Conservation (phyloP, 352 stramenopile genomes). For the Aphanomyces euteiches region DNA sequence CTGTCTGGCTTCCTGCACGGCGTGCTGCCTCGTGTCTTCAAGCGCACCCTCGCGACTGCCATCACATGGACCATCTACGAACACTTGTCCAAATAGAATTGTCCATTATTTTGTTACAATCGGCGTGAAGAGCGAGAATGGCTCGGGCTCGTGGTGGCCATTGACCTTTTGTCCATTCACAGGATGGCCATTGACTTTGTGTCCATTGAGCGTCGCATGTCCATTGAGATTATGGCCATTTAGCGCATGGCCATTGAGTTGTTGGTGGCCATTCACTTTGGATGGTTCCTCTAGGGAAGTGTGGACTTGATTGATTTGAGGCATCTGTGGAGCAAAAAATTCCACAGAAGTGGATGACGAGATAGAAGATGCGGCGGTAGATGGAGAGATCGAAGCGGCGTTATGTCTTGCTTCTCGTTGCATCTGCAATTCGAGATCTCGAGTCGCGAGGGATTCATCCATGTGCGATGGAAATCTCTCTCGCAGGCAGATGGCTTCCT, state of each 20-base stretch:
- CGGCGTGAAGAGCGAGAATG: slow-evolving; percentile 78
- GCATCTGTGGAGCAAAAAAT: too few relatives aligned
- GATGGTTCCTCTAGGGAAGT: too few relatives aligned
- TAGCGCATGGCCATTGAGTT: too few relatives aligned
- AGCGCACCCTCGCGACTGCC: slow-evolving; percentile 96
- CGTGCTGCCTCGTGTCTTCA: slow-evolving; percentile 90
- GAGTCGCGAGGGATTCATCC: slow-evolving; percentile 60
- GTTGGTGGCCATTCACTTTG: too few relatives aligned
- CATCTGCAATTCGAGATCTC: slow-evolving; percentile 78
- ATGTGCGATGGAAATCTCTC: slow-evolving; percentile 68
- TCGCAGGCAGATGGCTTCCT: slow-evolving; percentile 48
- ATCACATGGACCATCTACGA: slow-evolving; percentile 99
- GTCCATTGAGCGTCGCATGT: slow-evolving; percentile 6
- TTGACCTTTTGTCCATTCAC: slow-evolving; percentile 28
- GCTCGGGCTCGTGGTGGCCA: slow-evolving; percentile 37
- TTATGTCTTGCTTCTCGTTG: slow-evolving; percentile 29
- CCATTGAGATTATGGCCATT: too few relatives aligned
- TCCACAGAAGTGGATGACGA: too few relatives aligned
- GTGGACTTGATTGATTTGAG: too few relatives aligned
- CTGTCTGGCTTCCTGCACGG: slow-evolving; percentile 91
- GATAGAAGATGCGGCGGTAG: too few relatives aligned
- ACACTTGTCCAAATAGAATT: slow-evolving; percentile 41
- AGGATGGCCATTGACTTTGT: slow-evolving; percentile 29
- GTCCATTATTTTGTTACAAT: slow-evolving; percentile 75
- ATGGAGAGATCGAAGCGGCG: not conserved